These are phyloP conservation scores for Heterobasidion occidentale DNA, from an alignment of 1,284 basidiomycete species.

Conservation along the genomic window DNA sequence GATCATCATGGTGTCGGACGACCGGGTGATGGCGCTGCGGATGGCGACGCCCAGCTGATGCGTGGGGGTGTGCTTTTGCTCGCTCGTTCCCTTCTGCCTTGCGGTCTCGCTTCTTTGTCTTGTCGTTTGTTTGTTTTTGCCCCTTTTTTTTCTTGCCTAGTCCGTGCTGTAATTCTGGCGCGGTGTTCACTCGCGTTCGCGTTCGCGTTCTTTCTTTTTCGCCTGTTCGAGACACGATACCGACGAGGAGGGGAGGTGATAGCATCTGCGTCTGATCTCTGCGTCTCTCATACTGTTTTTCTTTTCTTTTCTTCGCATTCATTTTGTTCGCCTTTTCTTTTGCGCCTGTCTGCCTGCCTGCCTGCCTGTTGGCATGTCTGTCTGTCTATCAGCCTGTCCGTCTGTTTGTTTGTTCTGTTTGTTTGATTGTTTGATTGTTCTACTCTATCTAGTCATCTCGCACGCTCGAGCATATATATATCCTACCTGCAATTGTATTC, in stretches of 20 bases:
- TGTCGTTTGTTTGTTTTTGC: neutral
- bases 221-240: neutral
- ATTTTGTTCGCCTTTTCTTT: neutral
- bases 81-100: neutral
- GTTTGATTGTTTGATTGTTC: no score
- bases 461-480: neutral
- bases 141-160: neutral
- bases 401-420: neutral
- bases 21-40: constrained; percentile 64
- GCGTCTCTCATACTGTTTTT: neutral
- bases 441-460: neutral
- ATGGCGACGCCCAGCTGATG: constrained; percentile 20
- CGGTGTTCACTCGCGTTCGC: neutral
- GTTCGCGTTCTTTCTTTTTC: neutral
- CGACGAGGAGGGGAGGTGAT: no score
- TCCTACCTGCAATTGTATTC: neutral
- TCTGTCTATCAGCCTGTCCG: neutral
- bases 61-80: neutral
- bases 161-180: neutral
- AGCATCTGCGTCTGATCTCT: neutral
- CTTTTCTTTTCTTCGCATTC: neutral
- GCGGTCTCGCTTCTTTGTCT: neutral
- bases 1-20: constrained; percentile 75
- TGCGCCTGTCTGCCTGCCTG: no score
- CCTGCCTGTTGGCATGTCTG: neutral